phyloP scores from a whole-genome alignment of 805 yeast genomes.

The Zygosaccharomyces pseudorouxii region DNA sequence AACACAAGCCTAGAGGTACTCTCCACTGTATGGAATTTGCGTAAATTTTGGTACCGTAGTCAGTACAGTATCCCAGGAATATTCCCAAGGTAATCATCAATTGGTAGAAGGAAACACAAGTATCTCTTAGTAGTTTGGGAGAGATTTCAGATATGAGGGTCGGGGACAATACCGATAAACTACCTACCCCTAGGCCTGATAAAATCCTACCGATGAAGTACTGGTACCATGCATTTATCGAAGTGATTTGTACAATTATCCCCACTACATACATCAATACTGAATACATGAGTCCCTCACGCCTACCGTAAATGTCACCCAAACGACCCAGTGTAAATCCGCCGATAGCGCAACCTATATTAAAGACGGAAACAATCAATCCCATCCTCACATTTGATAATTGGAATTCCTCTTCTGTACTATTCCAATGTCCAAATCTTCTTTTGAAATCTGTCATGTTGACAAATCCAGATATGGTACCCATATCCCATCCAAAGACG shows the following conservation, averaged over 20 bases:
- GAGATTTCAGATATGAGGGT: conserved; percentile 51
- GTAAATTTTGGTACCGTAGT: conserved; percentile 49
- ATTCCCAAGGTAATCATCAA: conserved; percentile 70
- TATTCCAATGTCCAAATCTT: conserved; percentile 48
- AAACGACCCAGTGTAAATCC: conserved; percentile 54
- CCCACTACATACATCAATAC: conserved; percentile 65
- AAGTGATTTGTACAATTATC: conserved; percentile 60
- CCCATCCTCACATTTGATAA: conserved; percentile 54
- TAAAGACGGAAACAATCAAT: conserved; percentile 56
- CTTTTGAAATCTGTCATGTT: conserved; percentile 48
- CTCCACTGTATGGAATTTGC: conserved; percentile 61
- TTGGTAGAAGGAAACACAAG: conserved; percentile 67
- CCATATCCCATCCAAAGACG: conserved; percentile 76
- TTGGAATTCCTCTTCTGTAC: conserved; percentile 35
- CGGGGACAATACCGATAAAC: conserved; percentile 71
- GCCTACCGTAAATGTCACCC: conserved; percentile 64
- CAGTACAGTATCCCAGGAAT: conserved; percentile 71
- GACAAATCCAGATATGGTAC: conserved; percentile 73
- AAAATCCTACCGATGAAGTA: conserved; percentile 60
- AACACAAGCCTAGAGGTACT: conserved; percentile 59
- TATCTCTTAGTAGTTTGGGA: conserved; percentile 54
- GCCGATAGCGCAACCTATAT: conserved; percentile 74
- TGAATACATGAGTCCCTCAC: conserved; percentile 54
- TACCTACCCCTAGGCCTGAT: conserved; percentile 81
- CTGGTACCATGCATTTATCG: conserved; percentile 57